Base-by-base conservation (phyloP, 106 monocot genomes). In the Gastrodia elata region DNA sequence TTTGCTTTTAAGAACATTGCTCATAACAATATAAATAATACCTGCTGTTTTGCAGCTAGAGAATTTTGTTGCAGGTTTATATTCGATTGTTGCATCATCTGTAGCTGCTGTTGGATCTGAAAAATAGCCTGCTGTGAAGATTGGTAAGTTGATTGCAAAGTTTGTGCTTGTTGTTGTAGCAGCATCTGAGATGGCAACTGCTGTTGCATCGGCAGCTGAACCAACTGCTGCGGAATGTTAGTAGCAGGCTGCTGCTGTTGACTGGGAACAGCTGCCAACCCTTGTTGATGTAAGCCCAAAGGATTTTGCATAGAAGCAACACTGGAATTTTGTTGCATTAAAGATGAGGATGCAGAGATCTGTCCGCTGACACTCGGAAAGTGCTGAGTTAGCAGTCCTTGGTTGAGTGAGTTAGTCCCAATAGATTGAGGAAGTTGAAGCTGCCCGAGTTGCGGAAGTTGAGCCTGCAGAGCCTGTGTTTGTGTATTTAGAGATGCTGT, bases 71-170 rank as follows among this genome's bases (percentile, higher is more conserved):
- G 46, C 10, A 15, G 46, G 46, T 11, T 46, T 46, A 46, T 11
- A 46, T 46, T 79, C 28, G 87, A 77, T 52, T 89, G 91, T 42
- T 97, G 92, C 86, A 92, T 92, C 39, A 83, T 76, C 27, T 92
- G 92, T 69, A 92, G 59, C 75, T 92, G 92, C 16, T 92, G 92
- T 48, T 92, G 95, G 5, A 91, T 80, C 79, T 91, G 87, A 67
- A 86, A 74, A 76, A 88, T 86, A 8, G 88, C 84, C 77, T 87
- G 89, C 32, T 96, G 96, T 41, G 96, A 85, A 33, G 90, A 87
- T 55, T 92, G 92, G 77, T 82, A 86, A 58, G 82, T 97, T 71
- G 96, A 86, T 71, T 86, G 90, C 74, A 90, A 76, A 74, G 82
- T 70, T 71, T 92, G 90, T 64, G 84, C 80, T 39, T 96, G 92